Evolutionary conservation across 805 yeast species (phyloP).

Genomic region (Priceomyces fermenticarens): DNA sequence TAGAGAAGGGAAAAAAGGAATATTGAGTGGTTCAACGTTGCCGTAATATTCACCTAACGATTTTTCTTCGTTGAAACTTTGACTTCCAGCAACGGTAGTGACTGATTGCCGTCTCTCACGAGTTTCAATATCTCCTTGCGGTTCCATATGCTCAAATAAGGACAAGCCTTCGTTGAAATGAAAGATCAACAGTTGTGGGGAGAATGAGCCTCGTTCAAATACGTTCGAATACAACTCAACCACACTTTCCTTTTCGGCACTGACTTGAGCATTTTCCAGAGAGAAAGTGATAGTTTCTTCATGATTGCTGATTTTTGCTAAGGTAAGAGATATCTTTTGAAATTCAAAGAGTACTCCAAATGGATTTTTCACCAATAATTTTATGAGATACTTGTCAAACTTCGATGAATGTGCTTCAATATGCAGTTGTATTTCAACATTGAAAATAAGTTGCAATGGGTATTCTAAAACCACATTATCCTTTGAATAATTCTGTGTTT

Average conservation of each 20-base stretch:
- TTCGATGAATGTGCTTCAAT: slow-evolving; percentile 26
- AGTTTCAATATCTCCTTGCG: too few species aligned
- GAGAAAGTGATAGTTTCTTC: slow-evolving; percentile 9
- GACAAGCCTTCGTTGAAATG: slow-evolving; percentile 15
- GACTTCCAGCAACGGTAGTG: background rate
- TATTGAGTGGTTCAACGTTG: background rate
- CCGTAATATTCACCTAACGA: background rate
- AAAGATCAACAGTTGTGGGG: slow-evolving; percentile 14
- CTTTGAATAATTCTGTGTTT: slow-evolving; percentile 14
- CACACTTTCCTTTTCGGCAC: slow-evolving; percentile 6
- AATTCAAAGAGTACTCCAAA: slow-evolving; percentile 22
- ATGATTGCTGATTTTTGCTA: slow-evolving; percentile 12
- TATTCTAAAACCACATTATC: slow-evolving; percentile 19
- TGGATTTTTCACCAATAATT: slow-evolving; percentile 28
- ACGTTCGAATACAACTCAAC: slow-evolving; percentile 19
- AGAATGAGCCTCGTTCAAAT: slow-evolving; percentile 35
- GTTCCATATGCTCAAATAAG: slow-evolving; percentile 5
- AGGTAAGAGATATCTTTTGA: slow-evolving; percentile 16
- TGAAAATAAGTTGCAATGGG: slow-evolving; percentile 36
- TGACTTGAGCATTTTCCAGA: slow-evolving; percentile 6
- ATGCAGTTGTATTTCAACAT: slow-evolving; percentile 31
- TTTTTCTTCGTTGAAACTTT: background rate
- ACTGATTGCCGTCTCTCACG: background rate
- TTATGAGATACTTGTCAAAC: slow-evolving; percentile 36
- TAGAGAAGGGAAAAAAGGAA: background rate